Evolutionary conservation across 225 moss, liverwort and hornwort genomes (phyloP).

Genomic region (Pseudisothecium myosuroides): DNA sequence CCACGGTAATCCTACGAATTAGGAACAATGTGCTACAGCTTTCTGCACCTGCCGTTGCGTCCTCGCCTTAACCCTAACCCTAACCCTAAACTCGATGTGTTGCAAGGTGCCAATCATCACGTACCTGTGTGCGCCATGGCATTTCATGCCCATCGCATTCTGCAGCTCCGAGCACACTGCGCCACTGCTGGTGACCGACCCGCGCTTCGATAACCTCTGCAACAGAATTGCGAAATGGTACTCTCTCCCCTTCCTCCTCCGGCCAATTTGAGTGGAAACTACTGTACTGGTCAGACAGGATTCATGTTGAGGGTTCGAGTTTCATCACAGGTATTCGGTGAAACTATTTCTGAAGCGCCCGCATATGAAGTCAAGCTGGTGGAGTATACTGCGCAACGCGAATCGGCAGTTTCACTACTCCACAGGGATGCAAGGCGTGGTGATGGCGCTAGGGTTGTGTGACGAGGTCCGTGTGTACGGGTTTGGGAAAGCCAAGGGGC

Average conservation of each 20-base stretch:
- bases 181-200: slow-evolving; percentile 47
- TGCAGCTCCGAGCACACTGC: slow-evolving; percentile 27
- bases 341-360: slow-evolving; percentile 5
- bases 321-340: slow-evolving; percentile 14
- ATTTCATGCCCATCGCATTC: slow-evolving; percentile 36
- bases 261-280: background rate
- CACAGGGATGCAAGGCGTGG: slow-evolving; percentile 66
- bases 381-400: slow-evolving; percentile 25
- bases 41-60: background rate
- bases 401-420: slow-evolving; percentile 59
- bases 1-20: background rate
- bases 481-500: slow-evolving; percentile 36
- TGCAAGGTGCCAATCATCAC: slow-evolving; percentile 47
- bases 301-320: background rate
- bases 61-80: background rate
- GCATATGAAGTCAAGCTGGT: slow-evolving; percentile 3
- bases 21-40: background rate
- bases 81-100: background rate
- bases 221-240: slow-evolving; percentile 54
- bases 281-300: background rate
- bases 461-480: slow-evolving; percentile 54
- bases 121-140: slow-evolving; percentile 43
- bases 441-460: slow-evolving; percentile 63
- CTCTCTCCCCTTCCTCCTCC: background rate
- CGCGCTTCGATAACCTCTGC: slow-evolving; percentile 46